Evolutionary conservation across 73 alveolate species (phyloP).

Genomic region (Tetrahymena borealis): DNA sequence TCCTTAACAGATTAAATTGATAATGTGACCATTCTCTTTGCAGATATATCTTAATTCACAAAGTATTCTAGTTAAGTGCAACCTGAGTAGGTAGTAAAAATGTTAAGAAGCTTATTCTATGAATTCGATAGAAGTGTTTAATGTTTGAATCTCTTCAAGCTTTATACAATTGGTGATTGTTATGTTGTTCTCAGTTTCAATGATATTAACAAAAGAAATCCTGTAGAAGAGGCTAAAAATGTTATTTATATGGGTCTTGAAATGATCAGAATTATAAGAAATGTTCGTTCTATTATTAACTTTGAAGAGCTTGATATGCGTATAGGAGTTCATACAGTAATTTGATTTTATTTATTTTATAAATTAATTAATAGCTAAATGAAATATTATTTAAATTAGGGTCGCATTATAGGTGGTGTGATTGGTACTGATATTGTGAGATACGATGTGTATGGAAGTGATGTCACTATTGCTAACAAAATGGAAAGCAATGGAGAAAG

Average conservation of each 20-base stretch:
- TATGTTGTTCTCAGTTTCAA: slow-evolving; percentile 94
- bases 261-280: slow-evolving; percentile 87
- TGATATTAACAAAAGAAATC: slow-evolving; percentile 86
- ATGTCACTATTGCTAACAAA: slow-evolving; percentile 50
- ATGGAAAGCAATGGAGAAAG: slow-evolving; percentile 57
- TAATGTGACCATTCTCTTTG: slow-evolving; percentile 86
- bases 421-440: slow-evolving; percentile 51
- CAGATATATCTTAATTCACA: slow-evolving; percentile 86
- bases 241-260: slow-evolving; percentile 90
- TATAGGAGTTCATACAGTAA: slow-evolving; percentile 91
- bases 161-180: slow-evolving; percentile 97
- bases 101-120: slow-evolving; percentile 84
- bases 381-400: slow-evolving; percentile 10
- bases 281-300: slow-evolving; percentile 71
- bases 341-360: neutral
- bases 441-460: slow-evolving; percentile 53
- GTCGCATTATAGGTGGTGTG: slow-evolving; percentile 52
- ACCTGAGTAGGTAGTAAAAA: slow-evolving; percentile 88
- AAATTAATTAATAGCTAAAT: neutral
- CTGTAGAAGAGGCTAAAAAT: slow-evolving; percentile 83
- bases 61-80: slow-evolving; percentile 65
- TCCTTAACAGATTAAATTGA: slow-evolving; percentile 74
- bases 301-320: slow-evolving; percentile 78
- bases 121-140: slow-evolving; percentile 91
- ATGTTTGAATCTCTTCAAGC: slow-evolving; percentile 81